Conservation (phyloP, 805 yeast species). For the Yueomyces sinensis region DNA sequence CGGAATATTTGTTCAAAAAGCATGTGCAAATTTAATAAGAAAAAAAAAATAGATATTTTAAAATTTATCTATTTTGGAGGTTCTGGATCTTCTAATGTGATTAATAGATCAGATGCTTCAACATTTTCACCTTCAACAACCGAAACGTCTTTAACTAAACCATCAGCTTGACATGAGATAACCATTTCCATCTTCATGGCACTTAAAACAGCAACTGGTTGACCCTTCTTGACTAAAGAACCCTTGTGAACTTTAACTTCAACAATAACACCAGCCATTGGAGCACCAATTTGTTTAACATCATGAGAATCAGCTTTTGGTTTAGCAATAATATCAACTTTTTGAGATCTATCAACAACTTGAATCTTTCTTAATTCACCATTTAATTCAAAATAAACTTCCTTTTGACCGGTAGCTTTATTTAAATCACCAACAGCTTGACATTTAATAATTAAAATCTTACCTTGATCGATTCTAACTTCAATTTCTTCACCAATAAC, state of each 20-base stretch:
- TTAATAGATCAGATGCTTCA: slow-evolving; percentile 84
- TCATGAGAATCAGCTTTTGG: slow-evolving; percentile 83
- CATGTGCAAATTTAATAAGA: too few species aligned
- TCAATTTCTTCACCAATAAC: slow-evolving; percentile 77
- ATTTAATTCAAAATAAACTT: slow-evolving; percentile 93
- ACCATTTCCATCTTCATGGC: slow-evolving; percentile 99
- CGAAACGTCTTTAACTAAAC: slow-evolving; percentile 62
- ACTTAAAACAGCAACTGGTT: slow-evolving; percentile 81
- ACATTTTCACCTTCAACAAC: slow-evolving; percentile 90
- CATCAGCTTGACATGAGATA: slow-evolving; percentile 80
- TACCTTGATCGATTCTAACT: slow-evolving; percentile 90
- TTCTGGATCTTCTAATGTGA: slow-evolving; percentile 31
- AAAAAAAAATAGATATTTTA: too few species aligned
- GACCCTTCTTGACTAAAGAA: slow-evolving; percentile 88
- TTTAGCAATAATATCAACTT: slow-evolving; percentile 73
- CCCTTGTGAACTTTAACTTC: slow-evolving; percentile 88
- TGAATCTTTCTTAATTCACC: slow-evolving; percentile 97
- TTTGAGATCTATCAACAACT: slow-evolving; percentile 75
- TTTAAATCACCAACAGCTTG: slow-evolving; percentile 88
- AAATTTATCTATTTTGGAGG: slow-evolving; percentile 4
- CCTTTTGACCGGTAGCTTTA: slow-evolving; percentile 77
- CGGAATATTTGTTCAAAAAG: too few species aligned
- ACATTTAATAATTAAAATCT: slow-evolving; percentile 77
- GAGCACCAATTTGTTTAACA: slow-evolving; percentile 92
- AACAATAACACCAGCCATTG: slow-evolving; percentile 98